phyloP scores from a whole-genome alignment of 2,329 filamentous ascomycete genomes.

The Aulographum hederae region DNA sequence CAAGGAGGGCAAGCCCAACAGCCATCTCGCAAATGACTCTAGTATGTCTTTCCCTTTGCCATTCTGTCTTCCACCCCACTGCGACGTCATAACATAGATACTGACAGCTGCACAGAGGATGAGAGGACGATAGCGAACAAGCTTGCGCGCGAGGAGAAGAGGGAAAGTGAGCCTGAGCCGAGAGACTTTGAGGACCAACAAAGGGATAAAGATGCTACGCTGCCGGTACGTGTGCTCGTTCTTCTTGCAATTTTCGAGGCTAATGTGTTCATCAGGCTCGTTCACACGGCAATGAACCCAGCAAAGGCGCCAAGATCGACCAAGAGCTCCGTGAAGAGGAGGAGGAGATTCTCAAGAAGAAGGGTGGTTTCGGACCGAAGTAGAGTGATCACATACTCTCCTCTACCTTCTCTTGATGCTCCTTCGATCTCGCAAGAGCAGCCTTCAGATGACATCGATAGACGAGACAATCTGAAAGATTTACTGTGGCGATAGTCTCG shows the following conservation, averaged over 20 bases:
- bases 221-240: conserved; percentile 15
- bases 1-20: conserved; percentile 53
- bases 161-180: conserved; percentile 22
- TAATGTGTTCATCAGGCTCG: conserved; percentile 28
- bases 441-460: not conserved
- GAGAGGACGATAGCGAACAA: conserved; percentile 55
- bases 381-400: too few relatives aligned
- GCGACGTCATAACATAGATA: too few relatives aligned
- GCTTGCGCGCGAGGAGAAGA: conserved; percentile 35
- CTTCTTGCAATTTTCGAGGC: not conserved
- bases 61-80: conserved; percentile 1
- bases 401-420: too few relatives aligned
- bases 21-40: conserved; percentile 50
- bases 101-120: conserved; percentile 36
- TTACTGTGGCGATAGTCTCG: too few relatives aligned
- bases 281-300: conserved; percentile 55
- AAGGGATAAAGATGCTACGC: conserved; percentile 40
- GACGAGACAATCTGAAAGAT: too few relatives aligned
- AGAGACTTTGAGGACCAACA: conserved; percentile 16
- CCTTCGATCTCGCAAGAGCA: not conserved
- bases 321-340: conserved; percentile 51
- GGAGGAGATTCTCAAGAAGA: conserved; percentile 42
- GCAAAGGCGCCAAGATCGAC: conserved; percentile 53
- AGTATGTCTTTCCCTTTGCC: conserved; percentile 32
- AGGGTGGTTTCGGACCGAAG: conserved; percentile 26